These are phyloP conservation scores for Rhododendron henanense DNA, from an alignment of 148 eudicot species.

Conservation along the genomic window DNA sequence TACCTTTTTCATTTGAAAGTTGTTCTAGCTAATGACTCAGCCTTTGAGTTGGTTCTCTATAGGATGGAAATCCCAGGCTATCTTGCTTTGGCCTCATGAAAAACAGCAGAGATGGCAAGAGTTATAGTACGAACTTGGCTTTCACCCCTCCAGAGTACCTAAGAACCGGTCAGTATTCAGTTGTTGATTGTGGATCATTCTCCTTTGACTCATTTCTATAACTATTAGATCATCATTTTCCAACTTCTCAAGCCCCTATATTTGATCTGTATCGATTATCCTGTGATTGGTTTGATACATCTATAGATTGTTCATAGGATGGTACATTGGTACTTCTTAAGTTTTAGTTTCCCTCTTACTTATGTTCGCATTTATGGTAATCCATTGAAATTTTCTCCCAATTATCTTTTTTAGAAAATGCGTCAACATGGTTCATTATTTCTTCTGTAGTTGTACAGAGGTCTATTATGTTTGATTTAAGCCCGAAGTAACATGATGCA, in stretches of 20 bases:
- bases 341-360: background rate
- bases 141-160: constrained; percentile 76
- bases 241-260: background rate
- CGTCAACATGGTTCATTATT: background rate
- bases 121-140: constrained; percentile 75
- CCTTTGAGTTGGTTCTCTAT: constrained; percentile 4
- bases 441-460: background rate
- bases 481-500: background rate
- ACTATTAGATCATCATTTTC: background rate
- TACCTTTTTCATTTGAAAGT: background rate
- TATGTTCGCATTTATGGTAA: no score
- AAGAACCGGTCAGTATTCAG: constrained; percentile 50
- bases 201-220: background rate
- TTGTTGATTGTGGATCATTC: background rate
- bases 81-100: constrained; percentile 80
- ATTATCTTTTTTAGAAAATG: background rate
- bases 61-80: constrained; percentile 70
- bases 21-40: background rate
- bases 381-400: background rate
- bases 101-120: constrained; percentile 76
- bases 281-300: no score
- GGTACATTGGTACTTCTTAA: background rate
- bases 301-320: background rate
- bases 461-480: background rate
- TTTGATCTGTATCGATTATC: background rate